Base-by-base conservation (phyloP, 148 eudicot genomes). In the Chenopodium berlandieri region DNA sequence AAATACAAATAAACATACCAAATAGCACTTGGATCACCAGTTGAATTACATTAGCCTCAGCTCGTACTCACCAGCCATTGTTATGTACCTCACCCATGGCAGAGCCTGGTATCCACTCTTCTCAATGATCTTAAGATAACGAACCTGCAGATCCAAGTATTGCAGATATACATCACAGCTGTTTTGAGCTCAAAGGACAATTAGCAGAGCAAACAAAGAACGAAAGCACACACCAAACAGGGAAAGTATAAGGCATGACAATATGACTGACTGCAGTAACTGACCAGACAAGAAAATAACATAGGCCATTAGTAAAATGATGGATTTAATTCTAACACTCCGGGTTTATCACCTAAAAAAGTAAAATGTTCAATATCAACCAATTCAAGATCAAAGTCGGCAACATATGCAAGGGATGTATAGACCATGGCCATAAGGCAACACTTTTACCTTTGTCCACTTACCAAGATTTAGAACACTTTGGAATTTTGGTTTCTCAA, bases 41-140 rank as follows among this genome's bases (percentile, higher is more conserved):
- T 77, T 77, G 23, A 31, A 64, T 56, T 47, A 85, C 84, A 85
- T 78, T 67, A 90, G 83, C 82, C 94, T 83, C 78, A 91, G 75
- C 82, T 91, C 94, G 72, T 91, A 91, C 62, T 91, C 92, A 7
- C 94, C 92, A 25, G 94, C 94, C 89, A 86, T 87, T 63, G 92
- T 91, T 78, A 89, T 89, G 88, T 91, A 91, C 81, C 94, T 89
- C 71, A 91, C 94, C 94, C 94, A 91, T 22, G 92, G 94, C 68
- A 91, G 88, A 27, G 92, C 89, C 79, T 91, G 91, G 72, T 89
- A 91, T 77, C 89, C 94, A 63, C 94, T 89, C 79, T 91, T 91
- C 78, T 91, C 94, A 54, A 91, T 91, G 83, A 91, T 83, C 71
- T 91, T 91, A 63, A 91, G 89, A 78, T 88, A 87, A 50, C 94